Conservation (phyloP, 192 early-diverging fungal genomes). For the Backusella parvicylindrica region DNA sequence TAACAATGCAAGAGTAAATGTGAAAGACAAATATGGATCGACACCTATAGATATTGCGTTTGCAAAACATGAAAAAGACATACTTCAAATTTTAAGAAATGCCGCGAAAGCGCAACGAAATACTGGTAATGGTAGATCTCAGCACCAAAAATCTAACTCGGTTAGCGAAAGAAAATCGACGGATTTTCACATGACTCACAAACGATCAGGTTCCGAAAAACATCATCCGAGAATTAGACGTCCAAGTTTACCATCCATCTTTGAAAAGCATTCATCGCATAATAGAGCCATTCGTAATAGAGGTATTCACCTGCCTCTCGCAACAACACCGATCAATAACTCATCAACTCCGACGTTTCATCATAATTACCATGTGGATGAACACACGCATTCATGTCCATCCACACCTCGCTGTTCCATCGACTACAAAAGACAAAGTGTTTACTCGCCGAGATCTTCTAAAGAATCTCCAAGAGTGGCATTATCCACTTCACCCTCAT, state of each 20-base stretch:
- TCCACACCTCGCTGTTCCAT: background rate
- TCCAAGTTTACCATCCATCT: conserved; percentile 24
- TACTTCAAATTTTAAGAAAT: conserved; percentile 23
- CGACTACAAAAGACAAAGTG: background rate
- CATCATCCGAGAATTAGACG: conserved; percentile 8
- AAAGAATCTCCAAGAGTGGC: background rate
- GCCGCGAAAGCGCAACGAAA: background rate
- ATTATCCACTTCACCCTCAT: background rate
- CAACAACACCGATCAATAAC: background rate
- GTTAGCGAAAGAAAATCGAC: background rate
- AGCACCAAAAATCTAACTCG: background rate
- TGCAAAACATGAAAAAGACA: conserved; percentile 42
- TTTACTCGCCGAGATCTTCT: background rate
- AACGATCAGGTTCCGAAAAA: background rate
- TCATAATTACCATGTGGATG: background rate
- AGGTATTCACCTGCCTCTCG: background rate
- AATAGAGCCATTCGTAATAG: background rate
- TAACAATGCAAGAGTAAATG: conserved; percentile 51
- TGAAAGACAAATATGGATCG: conserved; percentile 55
- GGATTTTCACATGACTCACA: background rate
- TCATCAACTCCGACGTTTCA: background rate
- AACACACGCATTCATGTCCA: background rate
- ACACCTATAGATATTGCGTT: conserved; percentile 41
- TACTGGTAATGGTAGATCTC: background rate
- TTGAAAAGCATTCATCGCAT: background rate